Evolutionary conservation across 2,329 filamentous ascomycete genomes (phyloP).

Genomic region (Xylaria arbuscula): DNA sequence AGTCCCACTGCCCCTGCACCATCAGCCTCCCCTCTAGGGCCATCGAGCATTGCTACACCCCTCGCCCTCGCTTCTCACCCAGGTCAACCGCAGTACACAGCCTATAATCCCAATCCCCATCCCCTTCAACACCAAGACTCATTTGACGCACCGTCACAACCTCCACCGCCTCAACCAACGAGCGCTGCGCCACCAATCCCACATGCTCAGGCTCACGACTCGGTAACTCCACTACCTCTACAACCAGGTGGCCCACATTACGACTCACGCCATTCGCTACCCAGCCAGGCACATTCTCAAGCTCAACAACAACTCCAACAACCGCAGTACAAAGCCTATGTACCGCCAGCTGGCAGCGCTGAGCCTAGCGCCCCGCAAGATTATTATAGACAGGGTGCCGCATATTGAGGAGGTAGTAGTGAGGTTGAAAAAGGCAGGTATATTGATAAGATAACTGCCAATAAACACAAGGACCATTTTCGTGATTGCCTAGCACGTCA

Average conservation of each 20-base stretch:
- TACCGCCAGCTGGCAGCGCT: constrained; percentile 57
- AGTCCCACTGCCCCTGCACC: constrained; percentile 47
- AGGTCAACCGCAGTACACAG: constrained; percentile 56
- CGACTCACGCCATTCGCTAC: constrained; percentile 63
- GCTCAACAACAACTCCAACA: constrained; percentile 45
- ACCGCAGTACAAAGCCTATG: constrained; percentile 71
- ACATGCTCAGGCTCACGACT: constrained; percentile 48
- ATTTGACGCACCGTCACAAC: constrained; percentile 47
- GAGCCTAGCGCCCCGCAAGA: constrained; percentile 64
- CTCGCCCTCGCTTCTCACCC: constrained; percentile 42
- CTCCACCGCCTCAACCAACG: constrained; percentile 53
- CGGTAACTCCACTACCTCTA: constrained; percentile 57
- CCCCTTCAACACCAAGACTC: constrained; percentile 45
- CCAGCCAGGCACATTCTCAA: constrained; percentile 55
- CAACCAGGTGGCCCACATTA: constrained; percentile 59
- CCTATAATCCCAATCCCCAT: constrained; percentile 48
- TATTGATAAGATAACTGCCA: constrained; percentile 12
- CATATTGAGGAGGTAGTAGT: constrained; percentile 37
- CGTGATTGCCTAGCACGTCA: background rate
- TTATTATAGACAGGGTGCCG: constrained; percentile 63
- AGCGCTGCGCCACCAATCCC: constrained; percentile 58
- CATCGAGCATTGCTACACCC: constrained; percentile 44
- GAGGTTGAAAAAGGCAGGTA: background rate
- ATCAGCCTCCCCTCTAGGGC: constrained; percentile 47
- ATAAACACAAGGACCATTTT: background rate